Percentiles rank a stretch among this genome's conserved stretches.
Evolutionary conservation across 768 basidiomycete species (phyloP).

Genomic region (Mycena indigotica): DNA sequence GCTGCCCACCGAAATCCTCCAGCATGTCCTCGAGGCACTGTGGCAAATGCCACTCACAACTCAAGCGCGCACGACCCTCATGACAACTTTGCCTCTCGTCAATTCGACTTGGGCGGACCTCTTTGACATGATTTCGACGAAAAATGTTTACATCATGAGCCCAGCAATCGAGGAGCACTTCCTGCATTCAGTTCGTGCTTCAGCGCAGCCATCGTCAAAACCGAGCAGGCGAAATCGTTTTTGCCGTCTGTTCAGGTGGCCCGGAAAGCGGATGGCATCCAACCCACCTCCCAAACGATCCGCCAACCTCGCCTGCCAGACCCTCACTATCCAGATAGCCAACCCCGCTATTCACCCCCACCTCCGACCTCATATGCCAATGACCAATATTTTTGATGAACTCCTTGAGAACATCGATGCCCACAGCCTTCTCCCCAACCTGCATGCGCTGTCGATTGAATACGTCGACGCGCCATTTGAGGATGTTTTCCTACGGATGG

Average conservation of each 20-base stretch:
- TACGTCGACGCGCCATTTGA: conserved; percentile 2
- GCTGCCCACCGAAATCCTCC: background rate
- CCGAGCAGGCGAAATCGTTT: no score
- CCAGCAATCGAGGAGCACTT: background rate
- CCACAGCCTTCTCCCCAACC: background rate
- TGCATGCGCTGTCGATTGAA: background rate
- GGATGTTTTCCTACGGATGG: background rate
- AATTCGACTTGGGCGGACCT: conserved; percentile 1
- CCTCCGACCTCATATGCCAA: background rate
- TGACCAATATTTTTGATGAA: background rate
- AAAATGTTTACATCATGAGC: background rate
- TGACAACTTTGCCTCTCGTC: background rate
- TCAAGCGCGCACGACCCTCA: background rate
- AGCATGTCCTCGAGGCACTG: background rate
- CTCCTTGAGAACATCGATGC: conserved; percentile 1
- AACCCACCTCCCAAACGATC: background rate
- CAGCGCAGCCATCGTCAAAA: background rate
- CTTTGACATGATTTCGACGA: background rate
- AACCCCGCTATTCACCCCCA: conserved; percentile 2
- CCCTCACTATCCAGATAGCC: background rate
- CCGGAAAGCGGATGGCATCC: background rate
- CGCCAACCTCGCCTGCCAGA: background rate
- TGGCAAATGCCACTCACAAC: conserved; percentile 2
- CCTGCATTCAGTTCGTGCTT: background rate
- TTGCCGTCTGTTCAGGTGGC: background rate